A percentile compares a stretch with the other conserved stretches of the same genome.
Conservation (phyloP, 2,329 filamentous ascomycete genomes). For the Pezicula rhizophila region DNA sequence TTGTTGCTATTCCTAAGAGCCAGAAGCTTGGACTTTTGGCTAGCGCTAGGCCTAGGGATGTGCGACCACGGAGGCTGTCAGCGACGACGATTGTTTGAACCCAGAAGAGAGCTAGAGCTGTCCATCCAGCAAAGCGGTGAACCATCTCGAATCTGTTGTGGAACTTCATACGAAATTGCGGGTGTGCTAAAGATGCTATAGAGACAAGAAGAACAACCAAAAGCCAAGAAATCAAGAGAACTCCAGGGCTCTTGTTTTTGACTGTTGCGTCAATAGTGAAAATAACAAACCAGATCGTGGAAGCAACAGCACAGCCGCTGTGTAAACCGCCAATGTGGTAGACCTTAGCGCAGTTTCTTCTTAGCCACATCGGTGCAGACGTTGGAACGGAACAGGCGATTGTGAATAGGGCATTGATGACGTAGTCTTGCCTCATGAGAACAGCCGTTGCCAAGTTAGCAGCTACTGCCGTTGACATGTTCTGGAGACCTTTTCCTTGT, state of each 20-base stretch:
- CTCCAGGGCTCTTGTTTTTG: conserved; percentile 32
- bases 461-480: conserved; percentile 8
- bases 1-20: conserved; percentile 59
- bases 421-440: conserved; percentile 45
- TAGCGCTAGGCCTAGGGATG: conserved; percentile 29
- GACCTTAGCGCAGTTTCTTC: conserved; percentile 40
- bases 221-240: conserved; percentile 45
- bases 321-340: conserved; percentile 51
- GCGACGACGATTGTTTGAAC: conserved; percentile 50
- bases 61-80: conserved; percentile 33
- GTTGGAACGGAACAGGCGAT: conserved; percentile 39
- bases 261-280: conserved; percentile 30
- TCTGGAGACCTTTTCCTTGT: conserved; percentile 1
- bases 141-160: conserved; percentile 67
- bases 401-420: conserved; percentile 45
- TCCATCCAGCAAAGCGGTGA: conserved; percentile 72
- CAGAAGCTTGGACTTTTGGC: conserved; percentile 53
- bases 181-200: conserved; percentile 59
- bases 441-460: conserved; percentile 36
- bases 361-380: conserved; percentile 40
- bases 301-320: conserved; percentile 42
- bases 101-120: conserved; percentile 59
- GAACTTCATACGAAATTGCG: conserved; percentile 51
- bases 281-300: conserved; percentile 40
- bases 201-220: conserved; percentile 50